Base-by-base conservation (phyloP, 768 basidiomycete genomes). In the Tylopilus felleus region DNA sequence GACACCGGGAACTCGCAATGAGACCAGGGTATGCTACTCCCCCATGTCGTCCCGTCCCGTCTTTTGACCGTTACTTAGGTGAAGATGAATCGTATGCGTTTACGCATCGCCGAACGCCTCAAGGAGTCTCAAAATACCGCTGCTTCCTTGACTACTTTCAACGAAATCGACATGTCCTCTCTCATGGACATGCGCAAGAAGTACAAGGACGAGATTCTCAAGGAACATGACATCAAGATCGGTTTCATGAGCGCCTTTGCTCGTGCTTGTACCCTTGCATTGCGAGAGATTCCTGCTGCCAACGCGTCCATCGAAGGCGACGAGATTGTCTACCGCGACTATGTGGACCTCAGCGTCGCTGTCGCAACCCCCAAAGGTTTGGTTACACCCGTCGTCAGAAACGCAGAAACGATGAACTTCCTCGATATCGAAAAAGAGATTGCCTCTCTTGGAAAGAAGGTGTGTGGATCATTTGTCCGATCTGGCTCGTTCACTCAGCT, bases 241-340 rank as follows among this genome's bases (percentile, higher is more conserved):
- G 96, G 97, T 16, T 98, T 90, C 83, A 99, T 99, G 96, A 89
- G 88, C 59, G 94, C 93, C 43, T 98, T 99, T 66, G 90, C 94
- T 40, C 86, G 85, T 62, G 97, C 97, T 4, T 88, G 83, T 45
- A 74, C 81, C 28, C 75, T 98, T 28, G 93, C 92, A 10, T 75
- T 98, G 60, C 81, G 86, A 71, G 95, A 98, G 74, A 90, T 99
- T 59, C 94, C 94, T 12, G 83, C 84, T 4, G 95, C 93, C 46
- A 98, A 99, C 70, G 96, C 95, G 23, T 86, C 85, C 54, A 96
- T 98, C 63, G 95, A 97, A 65, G 91, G 88, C 29, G 91, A 96
- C 51, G 86, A 93, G 70, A 94, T 97, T 60, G 88, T 97, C 25
- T 97, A 95, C 75, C 80, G 80, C 49, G 93, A 95, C 69, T 96